phyloP scores from a whole-genome alignment of 768 basidiomycete genomes.

The Holtermannia corniformis region DNA sequence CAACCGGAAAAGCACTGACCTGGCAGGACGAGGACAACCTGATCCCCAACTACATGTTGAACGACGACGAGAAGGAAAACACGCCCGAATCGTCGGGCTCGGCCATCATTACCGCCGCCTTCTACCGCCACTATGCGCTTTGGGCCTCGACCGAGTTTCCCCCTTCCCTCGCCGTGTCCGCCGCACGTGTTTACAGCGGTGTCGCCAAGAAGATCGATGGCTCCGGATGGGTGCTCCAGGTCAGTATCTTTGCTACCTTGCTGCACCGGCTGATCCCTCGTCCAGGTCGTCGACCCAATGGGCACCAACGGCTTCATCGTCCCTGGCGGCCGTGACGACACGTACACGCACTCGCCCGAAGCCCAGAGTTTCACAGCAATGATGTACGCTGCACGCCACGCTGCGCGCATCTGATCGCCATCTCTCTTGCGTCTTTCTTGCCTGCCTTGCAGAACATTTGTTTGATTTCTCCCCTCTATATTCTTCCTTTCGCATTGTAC shows the following conservation, averaged over 20 bases:
- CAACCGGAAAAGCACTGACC: background rate
- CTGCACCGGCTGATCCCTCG: background rate
- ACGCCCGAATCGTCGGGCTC: constrained; percentile 13
- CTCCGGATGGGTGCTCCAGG: constrained; percentile 6
- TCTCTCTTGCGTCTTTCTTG: background rate
- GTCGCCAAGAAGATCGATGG: background rate
- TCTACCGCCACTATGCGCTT: constrained; percentile 11
- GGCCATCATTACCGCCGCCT: constrained; percentile 21
- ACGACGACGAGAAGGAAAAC: background rate
- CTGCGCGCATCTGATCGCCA: constrained; percentile 13
- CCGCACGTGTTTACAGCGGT: background rate
- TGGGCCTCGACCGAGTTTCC: background rate
- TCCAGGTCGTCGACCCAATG: constrained; percentile 20
- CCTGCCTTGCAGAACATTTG: no score
- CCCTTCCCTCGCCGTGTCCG: background rate
- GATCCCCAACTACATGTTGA: constrained; percentile 10
- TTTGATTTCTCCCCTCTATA: no score
- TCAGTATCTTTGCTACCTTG: constrained; percentile 1
- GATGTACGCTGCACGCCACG: constrained; percentile 29
- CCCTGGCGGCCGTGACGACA: constrained; percentile 4
- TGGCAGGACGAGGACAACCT: constrained; percentile 2
- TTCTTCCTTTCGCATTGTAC: no score
- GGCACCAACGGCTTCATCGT: constrained; percentile 21
- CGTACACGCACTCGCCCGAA: constrained; percentile 18
- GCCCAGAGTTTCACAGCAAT: constrained; percentile 22